Conservation (phyloP, 169 alveolate species). For the Plasmodium vivax region DNA sequence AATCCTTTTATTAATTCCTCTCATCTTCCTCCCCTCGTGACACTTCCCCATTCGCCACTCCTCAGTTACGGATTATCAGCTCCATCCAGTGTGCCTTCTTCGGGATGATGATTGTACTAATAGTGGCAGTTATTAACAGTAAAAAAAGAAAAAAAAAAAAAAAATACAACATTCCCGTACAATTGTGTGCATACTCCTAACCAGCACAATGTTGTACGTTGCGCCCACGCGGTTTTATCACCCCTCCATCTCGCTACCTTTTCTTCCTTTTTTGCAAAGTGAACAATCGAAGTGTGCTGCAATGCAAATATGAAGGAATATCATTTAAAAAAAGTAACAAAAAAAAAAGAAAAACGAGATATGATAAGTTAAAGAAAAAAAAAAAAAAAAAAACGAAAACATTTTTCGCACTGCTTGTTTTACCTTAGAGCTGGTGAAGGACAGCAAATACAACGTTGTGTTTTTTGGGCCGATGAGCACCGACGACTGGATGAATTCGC, state of each 20-base stretch:
- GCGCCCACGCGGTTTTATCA: neutral
- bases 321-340: constrained; percentile 55
- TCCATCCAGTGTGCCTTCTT: constrained; percentile 61
- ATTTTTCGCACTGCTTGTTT: neutral
- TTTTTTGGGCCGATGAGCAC: constrained; percentile 68
- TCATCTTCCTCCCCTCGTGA: neutral
- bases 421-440: constrained; percentile 44
- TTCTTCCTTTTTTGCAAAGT: constrained; percentile 13
- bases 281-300: constrained; percentile 2
- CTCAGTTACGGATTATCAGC: constrained; percentile 52
- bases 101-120: constrained; percentile 33
- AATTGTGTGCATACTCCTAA: neutral
- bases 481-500: constrained; percentile 58
- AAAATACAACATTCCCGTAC: neutral
- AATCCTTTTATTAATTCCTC: neutral
- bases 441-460: constrained; percentile 42
- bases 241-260: neutral
- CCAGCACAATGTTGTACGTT: neutral
- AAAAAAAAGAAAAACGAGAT: neutral
- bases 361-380: neutral
- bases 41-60: neutral
- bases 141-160: neutral
- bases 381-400: neutral
- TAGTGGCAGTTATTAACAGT: constrained; percentile 32
- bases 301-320: constrained; percentile 45